Base-by-base conservation (phyloP, 1,284 basidiomycete species). In the Boletus chippewaensis region DNA sequence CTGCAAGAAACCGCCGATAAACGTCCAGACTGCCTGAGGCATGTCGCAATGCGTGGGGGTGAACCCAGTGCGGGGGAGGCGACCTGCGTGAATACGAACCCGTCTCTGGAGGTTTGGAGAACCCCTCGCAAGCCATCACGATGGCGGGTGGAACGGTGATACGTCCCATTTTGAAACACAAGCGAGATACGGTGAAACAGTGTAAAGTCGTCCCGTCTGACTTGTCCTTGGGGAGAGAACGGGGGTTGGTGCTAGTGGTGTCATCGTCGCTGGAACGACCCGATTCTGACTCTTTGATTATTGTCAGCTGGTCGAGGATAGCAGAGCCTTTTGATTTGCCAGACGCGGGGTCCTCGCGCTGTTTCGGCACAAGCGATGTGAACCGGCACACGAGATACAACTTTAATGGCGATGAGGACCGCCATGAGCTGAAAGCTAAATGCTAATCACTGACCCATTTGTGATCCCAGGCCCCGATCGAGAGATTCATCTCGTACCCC, bases 101-200 rank as follows among this genome's bases (percentile, higher is more conserved):
- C 7, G 24, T 36, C 20, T 49, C 40, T 4, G 58, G 59, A 5
- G 71, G 68, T 5, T 52, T 63, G 26, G 69, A 70, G 60, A 81
- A 76, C 1, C 81, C 82, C 51, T 80, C 78, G 15, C 67, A 58
- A 2, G 77, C 79, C 39, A 83, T 60, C 9, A 78, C 74, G 50
- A 85, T 59, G 4, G 70, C 71, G 28, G 88, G 88, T 3, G 89
- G 87, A 41, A 91, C 76, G 5, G 87, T 90, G 51, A 89, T 79
- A 2, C 87, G 75, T 0, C 84, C 85, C 38, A 81, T 68, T 67
- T 91, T 90, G 77, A 83, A 88, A 63, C 85, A 87, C 41, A 81
- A 65, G 56, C 80, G 78, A 31, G 81, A 82, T 48, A 91, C 71
- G 35, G 76, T 73, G 53, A 89, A 65, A 59, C 84, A 87, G 66